phyloP scores from a whole-genome alignment of 2,329 filamentous ascomycete species.

The Aspergillus tubingensis region DNA sequence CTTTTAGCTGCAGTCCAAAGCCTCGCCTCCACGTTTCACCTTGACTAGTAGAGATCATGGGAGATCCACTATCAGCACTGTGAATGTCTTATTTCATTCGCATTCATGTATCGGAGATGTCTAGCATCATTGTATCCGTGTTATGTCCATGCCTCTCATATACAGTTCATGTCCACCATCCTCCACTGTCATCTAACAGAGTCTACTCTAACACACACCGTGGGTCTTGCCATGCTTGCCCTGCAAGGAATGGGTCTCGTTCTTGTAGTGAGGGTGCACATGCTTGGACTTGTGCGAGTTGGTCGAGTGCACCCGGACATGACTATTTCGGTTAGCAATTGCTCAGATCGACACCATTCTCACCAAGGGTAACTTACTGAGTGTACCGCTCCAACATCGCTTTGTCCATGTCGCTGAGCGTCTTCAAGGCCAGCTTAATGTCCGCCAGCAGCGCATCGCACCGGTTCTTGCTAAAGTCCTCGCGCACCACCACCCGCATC shows the following conservation, averaged over 20 bases:
- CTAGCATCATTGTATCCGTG: background rate
- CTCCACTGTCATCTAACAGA: background rate
- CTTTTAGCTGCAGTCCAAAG: no score
- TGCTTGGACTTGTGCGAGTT: slow-evolving; percentile 57
- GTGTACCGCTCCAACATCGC: slow-evolving; percentile 70
- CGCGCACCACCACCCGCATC: slow-evolving; percentile 86
- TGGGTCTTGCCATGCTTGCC: slow-evolving; percentile 91
- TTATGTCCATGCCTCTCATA: background rate
- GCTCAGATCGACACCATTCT: no score
- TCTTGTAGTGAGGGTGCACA: slow-evolving; percentile 56
- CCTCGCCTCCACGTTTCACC: no score
- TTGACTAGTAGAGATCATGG: no score
- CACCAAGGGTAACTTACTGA: slow-evolving; percentile 50
- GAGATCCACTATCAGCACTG: background rate
- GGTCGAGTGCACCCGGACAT: slow-evolving; percentile 59
- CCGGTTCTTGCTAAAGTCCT: slow-evolving; percentile 82
- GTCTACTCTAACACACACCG: slow-evolving; percentile 65
- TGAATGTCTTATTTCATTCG: no score
- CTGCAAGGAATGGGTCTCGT: slow-evolving; percentile 83
- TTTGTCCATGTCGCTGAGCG: slow-evolving; percentile 73
- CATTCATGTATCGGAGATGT: no score
- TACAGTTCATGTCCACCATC: background rate
- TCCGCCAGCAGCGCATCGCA: slow-evolving; percentile 79
- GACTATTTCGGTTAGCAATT: slow-evolving; percentile 30
- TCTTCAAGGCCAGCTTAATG: slow-evolving; percentile 72